Evolutionary conservation across 2,329 filamentous ascomycete genomes (phyloP), one percentile per base, ranked within the genome.

Genomic region (Fusarium robinianum): DNA sequence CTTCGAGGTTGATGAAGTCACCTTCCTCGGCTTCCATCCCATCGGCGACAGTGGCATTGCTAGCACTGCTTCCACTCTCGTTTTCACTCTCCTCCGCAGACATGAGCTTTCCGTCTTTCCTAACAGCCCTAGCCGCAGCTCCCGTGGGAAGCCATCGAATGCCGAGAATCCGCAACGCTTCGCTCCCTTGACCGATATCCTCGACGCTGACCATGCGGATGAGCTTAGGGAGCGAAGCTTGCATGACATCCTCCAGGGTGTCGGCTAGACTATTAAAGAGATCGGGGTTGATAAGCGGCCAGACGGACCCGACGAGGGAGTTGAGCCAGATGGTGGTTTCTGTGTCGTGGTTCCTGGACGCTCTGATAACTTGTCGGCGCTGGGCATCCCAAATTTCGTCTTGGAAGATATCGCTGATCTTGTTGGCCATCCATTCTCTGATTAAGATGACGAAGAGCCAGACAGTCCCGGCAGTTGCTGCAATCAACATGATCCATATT

Each of bases 231-330:
- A 89, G 68, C 7, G 83, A 87, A 3, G 86, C 85, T 67, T 90
- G 87, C 87, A 90, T 90, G 33, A 90, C 83, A 63, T 90, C 87
- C 66, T 90, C 87, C 4, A 90, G 75, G 18, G 80, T 86, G 57
- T 90, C 86, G 1, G 81, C 78, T 2, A 89, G 64, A 22, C 80
- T 81, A 1, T 79, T 75, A 57, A 90, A 89, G 2, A 90, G 73
- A 56, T 90, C 87, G 0, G 86, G 87, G 59, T 90, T 90, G 59
- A 90, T 76, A 19, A 90, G 72, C 0, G 85, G 84, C 87, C 87
- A 90, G 5, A 89, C 76, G 2, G 84, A 79, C 4, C 77, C 72
- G 6, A 90, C 61, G 1, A 89, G 64, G 5, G 80, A 84, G 61
- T 90, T 90, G 40, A 90, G 73, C 87, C 86, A 90, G 1, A 81